Evolutionary conservation across 108 stramenopile species (phyloP).

Genomic region (Nitzschia palea): DNA sequence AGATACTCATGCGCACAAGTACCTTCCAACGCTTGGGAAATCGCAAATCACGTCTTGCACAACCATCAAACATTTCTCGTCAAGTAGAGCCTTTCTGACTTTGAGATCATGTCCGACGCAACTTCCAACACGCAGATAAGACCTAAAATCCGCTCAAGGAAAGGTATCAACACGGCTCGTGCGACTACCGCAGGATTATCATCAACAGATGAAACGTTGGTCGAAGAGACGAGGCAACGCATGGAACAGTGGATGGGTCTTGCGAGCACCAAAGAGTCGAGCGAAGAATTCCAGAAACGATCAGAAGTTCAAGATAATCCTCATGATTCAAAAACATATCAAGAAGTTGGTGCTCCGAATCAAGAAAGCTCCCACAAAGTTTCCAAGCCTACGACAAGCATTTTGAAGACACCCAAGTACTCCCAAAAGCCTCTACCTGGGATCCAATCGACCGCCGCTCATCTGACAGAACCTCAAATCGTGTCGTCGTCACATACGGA

Average conservation of each 20-base stretch:
- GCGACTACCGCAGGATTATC: background rate
- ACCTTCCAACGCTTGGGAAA: too few species aligned
- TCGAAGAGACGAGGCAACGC: conserved; percentile 19
- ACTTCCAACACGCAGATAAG: background rate
- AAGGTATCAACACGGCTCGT: background rate
- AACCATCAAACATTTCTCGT: background rate
- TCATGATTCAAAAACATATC: too few species aligned
- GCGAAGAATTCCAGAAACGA: background rate
- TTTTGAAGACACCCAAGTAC: conserved; percentile 40
- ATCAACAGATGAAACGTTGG: background rate
- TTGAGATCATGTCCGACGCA: background rate
- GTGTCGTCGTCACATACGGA: too few species aligned
- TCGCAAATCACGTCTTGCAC: too few species aligned
- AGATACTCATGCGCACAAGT: too few species aligned
- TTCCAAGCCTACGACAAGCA: conserved; percentile 24
- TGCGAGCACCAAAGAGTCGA: background rate
- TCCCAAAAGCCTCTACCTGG: background rate
- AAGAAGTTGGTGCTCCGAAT: background rate
- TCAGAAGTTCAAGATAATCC: too few species aligned
- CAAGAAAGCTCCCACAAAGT: background rate
- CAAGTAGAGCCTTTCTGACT: background rate
- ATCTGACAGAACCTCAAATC: too few species aligned
- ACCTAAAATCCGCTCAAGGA: conserved; percentile 1
- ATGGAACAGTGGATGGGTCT: conserved; percentile 42
- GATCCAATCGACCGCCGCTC: background rate